Evolutionary conservation across 1,284 basidiomycete genomes (phyloP).

Genomic region (Ganoderma leucocontextum): DNA sequence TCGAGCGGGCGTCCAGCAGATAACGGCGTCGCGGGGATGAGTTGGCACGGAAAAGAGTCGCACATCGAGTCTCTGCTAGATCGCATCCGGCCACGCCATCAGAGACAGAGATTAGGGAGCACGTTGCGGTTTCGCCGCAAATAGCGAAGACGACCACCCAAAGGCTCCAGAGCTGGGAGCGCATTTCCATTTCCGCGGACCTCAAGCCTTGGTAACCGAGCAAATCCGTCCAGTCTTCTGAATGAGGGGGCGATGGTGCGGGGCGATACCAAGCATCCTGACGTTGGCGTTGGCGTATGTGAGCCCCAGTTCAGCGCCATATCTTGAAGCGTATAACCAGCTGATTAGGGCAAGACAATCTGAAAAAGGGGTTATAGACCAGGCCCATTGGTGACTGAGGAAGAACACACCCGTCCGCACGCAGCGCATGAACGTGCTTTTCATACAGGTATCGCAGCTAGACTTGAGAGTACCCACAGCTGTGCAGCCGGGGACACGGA

Average conservation of each 20-base stretch:
- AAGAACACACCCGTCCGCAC: conserved; percentile 1
- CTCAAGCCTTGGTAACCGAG: conserved; percentile 19
- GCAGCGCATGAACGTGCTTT: conserved; percentile 8
- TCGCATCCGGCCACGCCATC: conserved; percentile 11
- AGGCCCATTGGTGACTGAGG: conserved; percentile 5
- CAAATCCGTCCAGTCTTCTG: conserved; percentile 15
- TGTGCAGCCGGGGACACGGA: conserved; percentile 5
- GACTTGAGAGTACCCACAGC: conserved; percentile 2
- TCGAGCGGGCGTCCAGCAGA: conserved; percentile 5
- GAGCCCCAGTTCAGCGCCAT: conserved; percentile 15
- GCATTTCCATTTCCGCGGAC: conserved; percentile 20
- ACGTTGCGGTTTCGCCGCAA: conserved; percentile 25
- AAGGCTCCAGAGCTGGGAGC: conserved; percentile 19
- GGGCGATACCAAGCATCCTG: conserved; percentile 17
- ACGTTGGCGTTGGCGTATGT: conserved; percentile 8
- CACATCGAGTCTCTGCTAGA: conserved; percentile 14
- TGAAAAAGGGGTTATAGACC: background rate
- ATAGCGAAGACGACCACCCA: conserved; percentile 27
- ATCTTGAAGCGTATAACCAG: conserved; percentile 32
- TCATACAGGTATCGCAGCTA: conserved; percentile 16
- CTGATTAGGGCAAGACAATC: conserved; percentile 7
- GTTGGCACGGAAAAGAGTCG: conserved; percentile 12
- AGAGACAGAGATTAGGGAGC: conserved; percentile 26
- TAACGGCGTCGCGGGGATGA: conserved; percentile 23
- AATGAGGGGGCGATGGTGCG: conserved; percentile 14